Conservation (phyloP, 345 rosid species). For the Corchorus capsularis region DNA sequence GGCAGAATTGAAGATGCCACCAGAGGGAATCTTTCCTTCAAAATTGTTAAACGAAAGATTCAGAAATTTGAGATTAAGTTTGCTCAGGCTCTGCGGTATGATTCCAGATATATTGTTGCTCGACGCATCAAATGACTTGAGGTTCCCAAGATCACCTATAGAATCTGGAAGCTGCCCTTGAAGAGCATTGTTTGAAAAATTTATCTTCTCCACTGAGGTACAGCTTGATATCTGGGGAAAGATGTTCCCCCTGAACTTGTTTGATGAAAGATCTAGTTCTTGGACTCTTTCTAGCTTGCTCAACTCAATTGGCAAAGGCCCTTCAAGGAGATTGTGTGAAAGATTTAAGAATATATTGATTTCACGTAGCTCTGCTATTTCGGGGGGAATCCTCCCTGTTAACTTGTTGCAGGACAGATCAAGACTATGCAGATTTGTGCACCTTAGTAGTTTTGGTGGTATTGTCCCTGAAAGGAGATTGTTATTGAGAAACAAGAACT, state of each 20-base stretch:
- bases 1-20: slow-evolving; percentile 45
- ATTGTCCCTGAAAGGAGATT: slow-evolving; percentile 53
- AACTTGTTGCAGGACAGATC: slow-evolving; percentile 51
- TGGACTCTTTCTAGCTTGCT: slow-evolving; percentile 54
- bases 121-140: slow-evolving; percentile 49
- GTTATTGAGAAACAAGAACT: slow-evolving; percentile 45
- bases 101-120: slow-evolving; percentile 43
- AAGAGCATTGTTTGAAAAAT: slow-evolving; percentile 46
- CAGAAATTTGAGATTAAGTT: slow-evolving; percentile 41
- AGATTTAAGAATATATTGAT: slow-evolving; percentile 44
- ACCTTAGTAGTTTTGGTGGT: slow-evolving; percentile 40
- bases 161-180: slow-evolving; percentile 50
- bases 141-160: slow-evolving; percentile 46
- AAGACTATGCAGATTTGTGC: slow-evolving; percentile 40
- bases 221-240: slow-evolving; percentile 49
- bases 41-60: slow-evolving; percentile 54
- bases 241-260: slow-evolving; percentile 44
- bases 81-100: slow-evolving; percentile 45
- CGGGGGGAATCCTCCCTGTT: slow-evolving; percentile 46
- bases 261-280: slow-evolving; percentile 58
- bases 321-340: slow-evolving; percentile 49
- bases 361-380: slow-evolving; percentile 37
- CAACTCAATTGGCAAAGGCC: slow-evolving; percentile 53
- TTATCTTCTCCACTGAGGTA: slow-evolving; percentile 36
- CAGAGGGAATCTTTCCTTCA: slow-evolving; percentile 46